Base-by-base conservation (phyloP, 2,329 filamentous ascomycete species). In the Helotiales sp. region DNA sequence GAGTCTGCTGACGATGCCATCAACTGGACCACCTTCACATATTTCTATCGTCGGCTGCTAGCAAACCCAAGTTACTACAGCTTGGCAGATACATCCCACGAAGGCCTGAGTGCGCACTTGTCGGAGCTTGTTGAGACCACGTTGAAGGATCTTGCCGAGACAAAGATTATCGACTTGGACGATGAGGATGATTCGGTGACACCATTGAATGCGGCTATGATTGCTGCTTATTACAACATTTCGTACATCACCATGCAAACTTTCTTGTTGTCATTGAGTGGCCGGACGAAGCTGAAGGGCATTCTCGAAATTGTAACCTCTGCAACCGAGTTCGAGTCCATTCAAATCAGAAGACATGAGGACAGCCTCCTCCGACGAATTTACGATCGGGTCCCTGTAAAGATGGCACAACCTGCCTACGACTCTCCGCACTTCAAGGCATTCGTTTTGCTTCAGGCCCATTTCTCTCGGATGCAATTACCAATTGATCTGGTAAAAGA, bases 161-260 rank as follows among this genome's bases (percentile, higher is more conserved):
- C 93, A 40, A 97, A 96, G 84, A 95, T 99, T 71, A 93, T 99
- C 72, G 94, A 98, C 74, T 87, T 97, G 58, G 95, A 98, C 71
- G 94, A 97, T 76, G 93, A 96, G 59, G 95, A 98, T 77, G 95
- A 97, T 74, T 90, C 89, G 0, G 90, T 98, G 52, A 87, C 91
- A 20, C 94, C 96, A 15, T 87, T 97, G 75, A 98, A 99, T 79
- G 92, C 95, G 2, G 96, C 96, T 72, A 97, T 97, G 92, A 98
- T 99, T 76, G 93, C 93, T 10, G 93, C 96, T 1, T 98, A 99
- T 84, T 99, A 99, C 86, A 98, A 97, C 80, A 97, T 99, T 76
- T 97, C 95, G 6, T 98, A 97, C 82, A 92, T 97, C 79, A 99
- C 96, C 2, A 99, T 99, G 94, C 95, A 99, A 81, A 99, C 96